Conservation (phyloP, 2,329 filamentous ascomycete genomes). For the Colletotrichum sp. region DNA sequence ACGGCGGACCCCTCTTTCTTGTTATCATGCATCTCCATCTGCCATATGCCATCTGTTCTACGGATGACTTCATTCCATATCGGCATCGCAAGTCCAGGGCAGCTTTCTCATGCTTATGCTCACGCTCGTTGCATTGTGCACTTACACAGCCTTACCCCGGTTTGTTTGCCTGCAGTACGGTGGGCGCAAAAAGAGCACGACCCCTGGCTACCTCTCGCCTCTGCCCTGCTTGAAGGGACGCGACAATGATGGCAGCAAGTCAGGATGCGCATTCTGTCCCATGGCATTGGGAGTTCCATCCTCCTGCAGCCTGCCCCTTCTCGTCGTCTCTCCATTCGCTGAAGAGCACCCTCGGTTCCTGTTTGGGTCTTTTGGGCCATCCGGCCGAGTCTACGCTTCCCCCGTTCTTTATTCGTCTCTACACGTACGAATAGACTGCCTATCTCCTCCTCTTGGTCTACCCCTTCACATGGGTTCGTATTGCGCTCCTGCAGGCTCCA, state of each 20-base stretch:
- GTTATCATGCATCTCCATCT: not conserved
- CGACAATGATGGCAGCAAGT: not conserved
- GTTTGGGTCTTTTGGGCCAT: conserved; percentile 1
- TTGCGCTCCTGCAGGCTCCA: not conserved
- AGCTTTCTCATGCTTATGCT: not conserved
- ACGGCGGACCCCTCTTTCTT: not conserved
- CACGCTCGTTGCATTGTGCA: not conserved
- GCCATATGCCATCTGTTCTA: not conserved
- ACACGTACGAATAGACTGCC: not conserved
- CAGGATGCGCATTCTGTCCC: not conserved
- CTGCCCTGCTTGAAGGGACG: not conserved
- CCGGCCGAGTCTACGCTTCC: not conserved
- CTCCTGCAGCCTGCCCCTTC: not conserved
- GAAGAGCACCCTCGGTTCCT: conserved; percentile 5
- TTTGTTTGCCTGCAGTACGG: not conserved
- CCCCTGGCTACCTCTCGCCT: not conserved
- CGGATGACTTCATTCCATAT: not conserved
- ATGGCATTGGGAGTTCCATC: not conserved
- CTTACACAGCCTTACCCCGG: not conserved
- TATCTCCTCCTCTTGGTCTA: not conserved
- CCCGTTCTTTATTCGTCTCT: not conserved
- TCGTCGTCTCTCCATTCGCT: not conserved
- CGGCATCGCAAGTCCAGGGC: not conserved
- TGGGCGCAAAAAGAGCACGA: not conserved
- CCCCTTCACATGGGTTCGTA: not conserved